phyloP scores from a whole-genome alignment of 1,284 basidiomycete genomes.

The Calocybe gambosa region DNA sequence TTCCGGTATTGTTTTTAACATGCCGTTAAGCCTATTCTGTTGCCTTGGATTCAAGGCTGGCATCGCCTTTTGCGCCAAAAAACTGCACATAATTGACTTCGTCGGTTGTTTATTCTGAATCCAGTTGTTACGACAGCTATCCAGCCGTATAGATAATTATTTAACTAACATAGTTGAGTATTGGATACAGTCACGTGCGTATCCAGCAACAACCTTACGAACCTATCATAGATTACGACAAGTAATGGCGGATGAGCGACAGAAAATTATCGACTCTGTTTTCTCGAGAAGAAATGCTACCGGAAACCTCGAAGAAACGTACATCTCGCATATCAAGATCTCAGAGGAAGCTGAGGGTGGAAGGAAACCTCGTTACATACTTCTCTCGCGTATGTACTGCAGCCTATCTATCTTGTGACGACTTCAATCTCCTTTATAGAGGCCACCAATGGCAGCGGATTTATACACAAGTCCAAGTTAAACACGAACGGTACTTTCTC shows the following conservation, averaged over 20 bases:
- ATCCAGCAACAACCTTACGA: neutral
- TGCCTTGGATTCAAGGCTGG: neutral
- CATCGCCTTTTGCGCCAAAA: neutral
- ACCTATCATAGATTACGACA: neutral
- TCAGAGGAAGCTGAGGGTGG: conserved; percentile 75
- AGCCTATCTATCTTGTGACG: conserved; percentile 2
- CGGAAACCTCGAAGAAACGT: conserved; percentile 65
- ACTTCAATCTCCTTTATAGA: conserved; percentile 37
- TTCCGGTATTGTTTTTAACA: conserved; percentile 30
- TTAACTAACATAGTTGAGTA: no score
- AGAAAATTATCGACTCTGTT: conserved; percentile 77
- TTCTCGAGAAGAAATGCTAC: conserved; percentile 68
- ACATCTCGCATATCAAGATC: conserved; percentile 84
- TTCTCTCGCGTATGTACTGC: conserved; percentile 72
- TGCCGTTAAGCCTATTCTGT: neutral
- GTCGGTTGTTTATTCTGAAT: no score
- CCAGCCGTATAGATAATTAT: no score
- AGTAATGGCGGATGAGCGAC: conserved; percentile 53
- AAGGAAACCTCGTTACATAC: conserved; percentile 79
- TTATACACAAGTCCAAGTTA: conserved; percentile 93
- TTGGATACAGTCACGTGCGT: no score
- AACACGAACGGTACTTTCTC: conserved; percentile 96
- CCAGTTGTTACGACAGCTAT: no score
- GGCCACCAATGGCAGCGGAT: conserved; percentile 57
- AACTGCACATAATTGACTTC: neutral